Conservation (phyloP, 176 grass and related monocot genomes). For the Cenchrus purpureus region DNA sequence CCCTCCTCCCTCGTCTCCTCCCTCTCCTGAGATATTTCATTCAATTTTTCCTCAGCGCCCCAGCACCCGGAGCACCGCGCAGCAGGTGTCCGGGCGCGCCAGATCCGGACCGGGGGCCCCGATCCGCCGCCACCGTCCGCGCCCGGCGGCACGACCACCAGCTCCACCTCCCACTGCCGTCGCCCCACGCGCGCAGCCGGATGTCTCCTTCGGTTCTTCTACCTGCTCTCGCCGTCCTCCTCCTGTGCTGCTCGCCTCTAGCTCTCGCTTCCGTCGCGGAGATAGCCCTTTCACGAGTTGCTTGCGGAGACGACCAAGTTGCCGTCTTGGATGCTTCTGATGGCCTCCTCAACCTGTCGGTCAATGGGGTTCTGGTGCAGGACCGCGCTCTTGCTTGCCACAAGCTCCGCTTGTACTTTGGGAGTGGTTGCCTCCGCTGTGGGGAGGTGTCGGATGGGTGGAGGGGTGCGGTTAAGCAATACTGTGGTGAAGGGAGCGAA, state of each 20-base stretch:
- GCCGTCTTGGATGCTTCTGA: constrained; percentile 45
- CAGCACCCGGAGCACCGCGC: no score
- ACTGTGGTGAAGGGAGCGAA: constrained; percentile 51
- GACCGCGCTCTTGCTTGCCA: constrained; percentile 66
- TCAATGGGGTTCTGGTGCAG: constrained; percentile 61
- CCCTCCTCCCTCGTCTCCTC: no score
- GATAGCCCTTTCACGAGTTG: constrained; percentile 44
- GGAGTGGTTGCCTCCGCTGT: constrained; percentile 65
- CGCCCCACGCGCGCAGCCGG: no score
- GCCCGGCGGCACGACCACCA: no score
- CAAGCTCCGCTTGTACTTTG: constrained; percentile 66
- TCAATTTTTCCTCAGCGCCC: no score
- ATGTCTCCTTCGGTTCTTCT: constrained; percentile 44
- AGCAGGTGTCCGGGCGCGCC: no score
- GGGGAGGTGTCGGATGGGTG: constrained; percentile 42
- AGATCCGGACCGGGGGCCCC: no score
- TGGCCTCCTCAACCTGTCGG: constrained; percentile 51
- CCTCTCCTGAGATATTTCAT: no score
- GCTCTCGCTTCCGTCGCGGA: constrained; percentile 39
- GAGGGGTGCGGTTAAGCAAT: constrained; percentile 51
- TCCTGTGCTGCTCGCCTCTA: constrained; percentile 37
- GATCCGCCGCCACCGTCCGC: no score
- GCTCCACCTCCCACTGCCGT: no score
- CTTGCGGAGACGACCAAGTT: constrained; percentile 69
- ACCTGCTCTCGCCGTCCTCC: constrained; percentile 39